Evolutionary conservation across 305 asterid species (phyloP), one percentile per base, ranked within the genome.

Genomic region (Nicotiana rustica): DNA sequence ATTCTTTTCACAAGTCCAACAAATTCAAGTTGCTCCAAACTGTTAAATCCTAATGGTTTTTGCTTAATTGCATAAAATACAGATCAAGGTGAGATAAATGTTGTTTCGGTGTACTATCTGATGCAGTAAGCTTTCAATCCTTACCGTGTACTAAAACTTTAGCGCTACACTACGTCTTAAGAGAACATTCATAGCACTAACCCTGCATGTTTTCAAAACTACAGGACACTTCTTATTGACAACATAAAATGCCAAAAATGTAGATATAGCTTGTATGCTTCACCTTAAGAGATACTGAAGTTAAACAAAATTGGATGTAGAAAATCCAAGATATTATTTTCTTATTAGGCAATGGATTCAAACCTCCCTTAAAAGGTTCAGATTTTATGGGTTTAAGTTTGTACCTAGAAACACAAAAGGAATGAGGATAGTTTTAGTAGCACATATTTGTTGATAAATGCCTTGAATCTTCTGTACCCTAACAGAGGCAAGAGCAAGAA

Each of bases 1-100:
- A 19, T 19, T 71, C 19, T 71, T 71, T 73, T 49, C 62, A 73
- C 19, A 49, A 7, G 41, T 73, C 4, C 79, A 73, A 73, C 79
- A 49, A 71, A 71, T 12, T 5, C 13, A 70, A 19, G 36, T 36
- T 70, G 36, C 36, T 19, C 60, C 19, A 44, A 52, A 49, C 14
- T 73, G 19, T 13, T 47, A 73, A 19, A 49, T 73, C 15, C 14
- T 25, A 19, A 44, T 6, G 47, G 36, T 44, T 71, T 44, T 10
- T 71, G 19, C 14, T 8, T 12, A 56, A 56, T 19, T 49, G 13
- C 9, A 68, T 10, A 68, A 21, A 49, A 15, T 1, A 14, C 44
- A 73, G 44, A 47, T 10, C 21, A 36, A 73, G 14, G 79, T 4
- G 8, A 73, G 64, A 25, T 49, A 73, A 33, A 73, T 47, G 13